Base-by-base conservation (phyloP, 805 yeast species). In the Ogataea allantospora region DNA sequence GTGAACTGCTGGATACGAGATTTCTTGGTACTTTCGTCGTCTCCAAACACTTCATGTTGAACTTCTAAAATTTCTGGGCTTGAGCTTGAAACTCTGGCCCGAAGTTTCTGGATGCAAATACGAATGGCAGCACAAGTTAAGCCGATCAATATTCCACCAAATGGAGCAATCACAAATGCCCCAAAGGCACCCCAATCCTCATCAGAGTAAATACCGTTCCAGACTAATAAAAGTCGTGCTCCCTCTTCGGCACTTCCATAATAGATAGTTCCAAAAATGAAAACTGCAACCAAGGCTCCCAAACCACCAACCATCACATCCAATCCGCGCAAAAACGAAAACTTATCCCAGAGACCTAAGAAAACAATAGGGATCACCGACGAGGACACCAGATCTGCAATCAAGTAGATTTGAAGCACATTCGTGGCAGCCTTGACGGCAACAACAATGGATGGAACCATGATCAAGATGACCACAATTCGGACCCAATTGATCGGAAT, bases 101-200 rank as follows among this genome's bases (percentile, higher is more conserved):
- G n/a, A 4, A 62, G 19, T 38, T 58, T 70, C 21, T 48, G 43
- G 11, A 50, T 42, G 1, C 55, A 40, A 23, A 75, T 56, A 62
- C 93, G 71, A 11, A 69, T 16, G 3, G 53, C 80, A 18, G 83
- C 71, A 29, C 71, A 68, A 19, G 68, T 51, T 10, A 75, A 60
- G 2, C 85, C 80, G 44, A 80, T 66, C 5, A 82, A 44, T 2
- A 88, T 47, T 8, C 91, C 88, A 18, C 91, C 95, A 27, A 80
- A 70, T 5, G 96, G 96, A 1, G 96, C 93, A 45, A 82, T 84
- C 6, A 85, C 91, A 62, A 89, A 89, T 2, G 96, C 96, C 16
- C 95, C 97, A 65, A 89, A 89, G 0, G 95, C 80, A 52, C 95
- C 86, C 96, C 96, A 89, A 57, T 89, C 96, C 33, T 72, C 75